phyloP scores from a whole-genome alignment of 306 rosid species.

The Acacia confusa region DNA sequence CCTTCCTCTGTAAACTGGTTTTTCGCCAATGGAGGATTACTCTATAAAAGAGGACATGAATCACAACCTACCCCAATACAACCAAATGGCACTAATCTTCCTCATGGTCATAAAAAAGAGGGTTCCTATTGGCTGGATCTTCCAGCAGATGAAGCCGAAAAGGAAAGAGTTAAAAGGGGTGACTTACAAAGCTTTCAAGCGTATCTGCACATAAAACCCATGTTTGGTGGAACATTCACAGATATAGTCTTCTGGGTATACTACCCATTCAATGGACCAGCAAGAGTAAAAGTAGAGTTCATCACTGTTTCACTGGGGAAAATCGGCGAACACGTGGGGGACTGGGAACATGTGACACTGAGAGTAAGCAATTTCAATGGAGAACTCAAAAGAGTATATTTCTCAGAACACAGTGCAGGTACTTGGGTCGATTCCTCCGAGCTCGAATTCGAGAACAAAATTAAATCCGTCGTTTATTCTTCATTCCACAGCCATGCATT shows the following conservation, averaged over 20 bases:
- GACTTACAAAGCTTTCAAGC: constrained; percentile 40
- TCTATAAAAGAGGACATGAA: constrained; percentile 39
- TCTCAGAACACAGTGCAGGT: constrained; percentile 56
- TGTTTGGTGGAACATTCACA: constrained; percentile 55
- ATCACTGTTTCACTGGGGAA: constrained; percentile 41
- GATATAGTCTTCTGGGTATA: constrained; percentile 58
- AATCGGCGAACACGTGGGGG: constrained; percentile 39
- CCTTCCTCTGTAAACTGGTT: constrained; percentile 59
- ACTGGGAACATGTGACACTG: neutral
- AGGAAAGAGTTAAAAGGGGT: constrained; percentile 47
- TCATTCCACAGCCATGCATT: constrained; percentile 48
- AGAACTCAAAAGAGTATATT: constrained; percentile 42
- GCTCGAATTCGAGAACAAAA: constrained; percentile 36
- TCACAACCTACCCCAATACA: constrained; percentile 39
- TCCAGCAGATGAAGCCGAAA: neutral
- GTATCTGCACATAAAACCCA: constrained; percentile 54
- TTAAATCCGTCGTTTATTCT: constrained; percentile 28
- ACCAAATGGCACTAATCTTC: neutral
- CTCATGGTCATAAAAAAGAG: too few species aligned
- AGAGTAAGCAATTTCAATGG: constrained; percentile 51
- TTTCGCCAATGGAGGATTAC: constrained; percentile 49
- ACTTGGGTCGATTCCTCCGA: constrained; percentile 47
- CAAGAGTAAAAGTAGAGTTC: constrained; percentile 43
- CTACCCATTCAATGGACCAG: constrained; percentile 63
- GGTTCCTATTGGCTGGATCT: too few species aligned